A percentile compares a stretch with the other conserved stretches of the same genome.
phyloP scores from a whole-genome alignment of 1,139 yeast genomes.

The Chernovozyma aurita region DNA sequence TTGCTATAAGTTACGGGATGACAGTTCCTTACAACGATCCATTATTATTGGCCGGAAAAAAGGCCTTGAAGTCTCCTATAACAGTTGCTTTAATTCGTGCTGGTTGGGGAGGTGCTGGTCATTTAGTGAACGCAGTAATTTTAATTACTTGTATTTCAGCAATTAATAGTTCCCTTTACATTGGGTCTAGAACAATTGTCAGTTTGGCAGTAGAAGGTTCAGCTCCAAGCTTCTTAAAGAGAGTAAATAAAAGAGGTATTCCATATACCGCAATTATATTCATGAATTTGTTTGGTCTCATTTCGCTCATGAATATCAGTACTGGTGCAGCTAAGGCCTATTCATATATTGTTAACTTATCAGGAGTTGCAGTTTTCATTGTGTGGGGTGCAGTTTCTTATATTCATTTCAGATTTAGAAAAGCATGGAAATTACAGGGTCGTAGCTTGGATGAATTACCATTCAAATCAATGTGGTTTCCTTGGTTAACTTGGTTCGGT shows the following conservation, averaged over 20 bases:
- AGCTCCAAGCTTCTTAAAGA: conserved; percentile 42
- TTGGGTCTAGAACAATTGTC: conserved; percentile 49
- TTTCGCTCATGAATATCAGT: conserved; percentile 46
- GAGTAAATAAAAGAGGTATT: conserved; percentile 43
- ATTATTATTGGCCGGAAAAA: conserved; percentile 18
- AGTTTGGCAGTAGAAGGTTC: conserved; percentile 47
- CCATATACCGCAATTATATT: conserved; percentile 48
- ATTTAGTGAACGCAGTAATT: conserved; percentile 48
- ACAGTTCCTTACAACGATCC: conserved; percentile 52
- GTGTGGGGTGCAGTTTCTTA: conserved; percentile 54
- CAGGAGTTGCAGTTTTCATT: conserved; percentile 55
- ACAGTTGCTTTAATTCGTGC: conserved; percentile 40
- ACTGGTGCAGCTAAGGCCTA: conserved; percentile 55
- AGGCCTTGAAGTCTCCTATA: conserved; percentile 40
- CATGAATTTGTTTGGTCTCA: conserved; percentile 45
- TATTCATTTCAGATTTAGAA: conserved; percentile 48
- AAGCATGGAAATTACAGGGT: conserved; percentile 44
- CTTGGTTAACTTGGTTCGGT: conserved; percentile 49
- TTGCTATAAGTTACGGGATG: conserved; percentile 49
- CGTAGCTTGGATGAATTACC: conserved; percentile 47
- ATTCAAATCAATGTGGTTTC: conserved; percentile 49
- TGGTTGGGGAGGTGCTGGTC: conserved; percentile 48
- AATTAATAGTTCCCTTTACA: conserved; percentile 49
- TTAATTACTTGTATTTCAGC: conserved; percentile 51
- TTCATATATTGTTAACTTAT: conserved; percentile 46